A percentile compares a stretch with the other conserved stretches of the same genome.
Evolutionary conservation across 108 stramenopile genomes (phyloP).

Genomic region (Cyclotella baltica): DNA sequence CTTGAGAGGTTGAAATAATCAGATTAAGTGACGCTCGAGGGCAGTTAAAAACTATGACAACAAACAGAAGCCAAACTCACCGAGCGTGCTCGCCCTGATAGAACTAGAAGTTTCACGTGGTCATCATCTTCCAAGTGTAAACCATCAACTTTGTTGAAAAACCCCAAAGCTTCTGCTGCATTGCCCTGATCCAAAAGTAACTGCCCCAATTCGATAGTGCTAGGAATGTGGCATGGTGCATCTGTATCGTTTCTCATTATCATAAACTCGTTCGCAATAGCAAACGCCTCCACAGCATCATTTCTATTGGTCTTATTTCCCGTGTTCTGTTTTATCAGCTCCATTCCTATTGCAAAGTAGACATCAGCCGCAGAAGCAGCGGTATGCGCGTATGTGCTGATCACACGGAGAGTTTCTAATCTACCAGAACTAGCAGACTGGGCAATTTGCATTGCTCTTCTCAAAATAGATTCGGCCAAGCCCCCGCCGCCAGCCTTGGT

Average conservation of each 20-base stretch:
- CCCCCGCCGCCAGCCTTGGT: slow-evolving; percentile 47
- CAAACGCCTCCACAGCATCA: slow-evolving; percentile 40
- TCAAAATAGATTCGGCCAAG: slow-evolving; percentile 52
- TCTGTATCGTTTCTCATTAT: slow-evolving; percentile 45
- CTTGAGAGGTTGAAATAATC: not conserved
- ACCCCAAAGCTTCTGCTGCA: slow-evolving; percentile 29
- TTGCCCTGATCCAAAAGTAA: slow-evolving; percentile 41
- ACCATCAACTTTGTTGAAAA: slow-evolving; percentile 41
- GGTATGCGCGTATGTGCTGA: slow-evolving; percentile 51
- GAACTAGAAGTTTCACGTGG: slow-evolving; percentile 40
- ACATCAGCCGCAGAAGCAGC: slow-evolving; percentile 51
- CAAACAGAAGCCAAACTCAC: slow-evolving; percentile 9
- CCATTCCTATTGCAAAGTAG: slow-evolving; percentile 54
- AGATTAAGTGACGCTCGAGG: not conserved
- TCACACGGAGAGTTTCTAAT: slow-evolving; percentile 27
- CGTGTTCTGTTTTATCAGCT: slow-evolving; percentile 32
- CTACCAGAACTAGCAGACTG: slow-evolving; percentile 35
- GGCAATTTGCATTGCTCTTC: slow-evolving; percentile 50
- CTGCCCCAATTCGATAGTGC: slow-evolving; percentile 49
- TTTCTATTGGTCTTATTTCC: slow-evolving; percentile 21
- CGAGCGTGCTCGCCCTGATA: slow-evolving; percentile 33
- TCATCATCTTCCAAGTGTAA: slow-evolving; percentile 43
- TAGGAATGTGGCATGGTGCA: slow-evolving; percentile 38
- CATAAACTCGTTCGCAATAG: slow-evolving; percentile 49
- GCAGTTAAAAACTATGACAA: not conserved